phyloP scores from a whole-genome alignment of 495 filamentous ascomycete genomes.

The Neurospora tetrasperma region DNA sequence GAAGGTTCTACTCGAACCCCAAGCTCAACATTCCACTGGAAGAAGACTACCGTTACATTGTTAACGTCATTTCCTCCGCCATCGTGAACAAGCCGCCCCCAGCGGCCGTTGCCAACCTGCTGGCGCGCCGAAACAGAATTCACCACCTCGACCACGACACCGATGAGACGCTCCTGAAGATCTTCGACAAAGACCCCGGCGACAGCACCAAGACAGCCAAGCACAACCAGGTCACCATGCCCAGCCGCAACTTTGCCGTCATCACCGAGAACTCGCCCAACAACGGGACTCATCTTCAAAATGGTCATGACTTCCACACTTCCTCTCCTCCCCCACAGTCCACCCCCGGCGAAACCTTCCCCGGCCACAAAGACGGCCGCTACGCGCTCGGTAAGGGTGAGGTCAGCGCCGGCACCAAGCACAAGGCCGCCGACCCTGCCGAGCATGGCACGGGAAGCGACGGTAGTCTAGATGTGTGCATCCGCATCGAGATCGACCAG shows the following conservation, averaged over 20 bases:
- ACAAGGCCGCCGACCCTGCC: slow-evolving; percentile 48
- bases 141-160: slow-evolving; percentile 79
- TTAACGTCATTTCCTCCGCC: slow-evolving; percentile 76
- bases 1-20: slow-evolving; percentile 88
- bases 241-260: slow-evolving; percentile 75
- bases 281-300: slow-evolving; percentile 20
- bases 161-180: slow-evolving; percentile 76
- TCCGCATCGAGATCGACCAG: slow-evolving; percentile 62
- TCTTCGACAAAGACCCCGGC: slow-evolving; percentile 81
- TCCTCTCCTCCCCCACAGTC: background rate
- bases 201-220: slow-evolving; percentile 51
- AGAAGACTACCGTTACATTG: slow-evolving; percentile 89
- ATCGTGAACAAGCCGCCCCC: slow-evolving; percentile 93
- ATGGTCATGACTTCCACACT: slow-evolving; percentile 8
- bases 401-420: slow-evolving; percentile 49
- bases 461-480: slow-evolving; percentile 57
- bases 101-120: slow-evolving; percentile 72
- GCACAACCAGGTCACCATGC: slow-evolving; percentile 82
- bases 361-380: slow-evolving; percentile 40
- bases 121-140: slow-evolving; percentile 80
- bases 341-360: slow-evolving; percentile 6
- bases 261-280: slow-evolving; percentile 58
- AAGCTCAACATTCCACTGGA: slow-evolving; percentile 69
- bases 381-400: slow-evolving; percentile 56
- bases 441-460: slow-evolving; percentile 43